These are phyloP conservation scores for Tritrichomonas foetus DNA, from an alignment of 208 protist species.

Conservation along the genomic window DNA sequence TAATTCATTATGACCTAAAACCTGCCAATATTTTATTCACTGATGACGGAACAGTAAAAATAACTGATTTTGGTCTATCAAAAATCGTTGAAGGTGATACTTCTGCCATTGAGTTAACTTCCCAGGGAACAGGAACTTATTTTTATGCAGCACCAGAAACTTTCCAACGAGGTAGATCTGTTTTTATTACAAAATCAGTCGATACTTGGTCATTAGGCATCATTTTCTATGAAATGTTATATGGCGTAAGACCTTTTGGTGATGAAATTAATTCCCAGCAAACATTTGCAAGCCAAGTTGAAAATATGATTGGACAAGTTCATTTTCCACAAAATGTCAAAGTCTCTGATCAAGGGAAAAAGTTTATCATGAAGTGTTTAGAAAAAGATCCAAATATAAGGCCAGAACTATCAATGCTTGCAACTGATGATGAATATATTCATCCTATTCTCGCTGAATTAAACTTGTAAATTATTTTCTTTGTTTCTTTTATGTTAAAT, in stretches of 20 bases:
- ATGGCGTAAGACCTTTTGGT: background rate
- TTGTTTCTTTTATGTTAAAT: background rate
- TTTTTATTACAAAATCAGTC: background rate
- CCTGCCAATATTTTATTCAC: background rate
- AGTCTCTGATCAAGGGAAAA: background rate
- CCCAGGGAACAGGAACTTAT: background rate
- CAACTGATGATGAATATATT: background rate
- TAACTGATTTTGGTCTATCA: constrained; percentile 24
- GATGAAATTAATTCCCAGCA: background rate
- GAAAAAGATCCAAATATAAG: background rate
- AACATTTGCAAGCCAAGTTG: background rate
- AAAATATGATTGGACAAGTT: background rate
- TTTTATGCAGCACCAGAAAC: background rate
- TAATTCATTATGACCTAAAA: constrained; percentile 31
- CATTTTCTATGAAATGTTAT: constrained; percentile 40
- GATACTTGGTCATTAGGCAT: constrained; percentile 8
- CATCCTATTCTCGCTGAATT: background rate
- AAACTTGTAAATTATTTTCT: background rate
- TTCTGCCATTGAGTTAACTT: background rate
- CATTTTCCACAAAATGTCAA: background rate
- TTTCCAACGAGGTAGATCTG: background rate
- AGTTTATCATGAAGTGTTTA: background rate
- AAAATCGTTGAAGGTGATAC: background rate
- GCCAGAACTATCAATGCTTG: background rate
- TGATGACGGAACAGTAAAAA: background rate